Percentiles rank a stretch among this genome's conserved stretches.
These are phyloP conservation scores for bread wheat (Triticum aestivum) DNA, from an alignment of 176 grass and related monocot species.

Conservation along the genomic window IWGSC_CS_RefSeq_v2.1 NC_057810.1:30819879-30820378, in stretches of 20 bases:
- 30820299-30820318: neutral
- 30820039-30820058: neutral
- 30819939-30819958: neutral
- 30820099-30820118: neutral
- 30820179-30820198: neutral
- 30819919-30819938: neutral
- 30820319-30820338: neutral
- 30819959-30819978: neutral
- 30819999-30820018: neutral
- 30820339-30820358: neutral
- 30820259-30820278: neutral
- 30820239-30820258: neutral
- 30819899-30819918: neutral
- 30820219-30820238: neutral
- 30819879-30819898: neutral
- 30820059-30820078: neutral
- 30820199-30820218: neutral
- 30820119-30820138: neutral
- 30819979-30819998: neutral
- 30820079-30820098: neutral
- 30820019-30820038: neutral
- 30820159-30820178: neutral
- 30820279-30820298: neutral
- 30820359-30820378: neutral
- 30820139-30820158: neutral